Conservation (phyloP, 345 rosid species). For the Combretum micranthum region DNA sequence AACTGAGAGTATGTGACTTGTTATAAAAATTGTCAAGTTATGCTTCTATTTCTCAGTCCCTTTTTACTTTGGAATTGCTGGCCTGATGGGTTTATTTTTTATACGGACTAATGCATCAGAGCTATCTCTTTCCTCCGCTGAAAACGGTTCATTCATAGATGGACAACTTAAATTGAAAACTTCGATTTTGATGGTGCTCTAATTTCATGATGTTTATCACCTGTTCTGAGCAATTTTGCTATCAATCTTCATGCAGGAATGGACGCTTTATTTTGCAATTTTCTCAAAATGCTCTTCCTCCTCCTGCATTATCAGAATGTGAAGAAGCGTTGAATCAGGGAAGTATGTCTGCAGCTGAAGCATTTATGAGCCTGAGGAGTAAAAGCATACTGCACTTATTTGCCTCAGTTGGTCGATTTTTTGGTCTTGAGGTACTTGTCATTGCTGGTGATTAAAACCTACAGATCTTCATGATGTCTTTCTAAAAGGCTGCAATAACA, state of each 20-base stretch:
- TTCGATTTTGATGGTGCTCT: neutral
- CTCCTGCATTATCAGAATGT: slow-evolving; percentile 52
- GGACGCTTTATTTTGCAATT: slow-evolving; percentile 78
- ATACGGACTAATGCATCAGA: too few relatives aligned
- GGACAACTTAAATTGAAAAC: neutral
- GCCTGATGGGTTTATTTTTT: too few relatives aligned
- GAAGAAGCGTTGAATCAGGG: slow-evolving; percentile 96
- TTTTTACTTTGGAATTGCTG: too few relatives aligned
- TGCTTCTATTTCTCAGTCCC: too few relatives aligned
- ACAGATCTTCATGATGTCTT: slow-evolving; percentile 3
- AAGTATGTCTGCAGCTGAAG: slow-evolving; percentile 65
- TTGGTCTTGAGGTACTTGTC: slow-evolving; percentile 75
- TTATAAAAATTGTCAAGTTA: too few relatives aligned
- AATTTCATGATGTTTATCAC: slow-evolving; percentile 16
- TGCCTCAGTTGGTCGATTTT: slow-evolving; percentile 82
- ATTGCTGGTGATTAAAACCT: too few relatives aligned
- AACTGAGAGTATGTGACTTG: too few relatives aligned
- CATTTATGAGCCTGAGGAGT: slow-evolving; percentile 75
- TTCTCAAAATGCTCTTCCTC: slow-evolving; percentile 54
- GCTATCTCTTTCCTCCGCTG: slow-evolving; percentile 20
- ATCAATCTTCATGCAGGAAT: slow-evolving; percentile 46
- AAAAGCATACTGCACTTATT: slow-evolving; percentile 81
- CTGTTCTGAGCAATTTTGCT: slow-evolving; percentile 1
- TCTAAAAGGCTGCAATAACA: slow-evolving; percentile 11
- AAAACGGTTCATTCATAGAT: too few relatives aligned